Percentiles rank a stretch among this genome's conserved stretches.
Evolutionary conservation across 306 rosid species (phyloP).

Genomic region (Cicer chorassanicum): DNA sequence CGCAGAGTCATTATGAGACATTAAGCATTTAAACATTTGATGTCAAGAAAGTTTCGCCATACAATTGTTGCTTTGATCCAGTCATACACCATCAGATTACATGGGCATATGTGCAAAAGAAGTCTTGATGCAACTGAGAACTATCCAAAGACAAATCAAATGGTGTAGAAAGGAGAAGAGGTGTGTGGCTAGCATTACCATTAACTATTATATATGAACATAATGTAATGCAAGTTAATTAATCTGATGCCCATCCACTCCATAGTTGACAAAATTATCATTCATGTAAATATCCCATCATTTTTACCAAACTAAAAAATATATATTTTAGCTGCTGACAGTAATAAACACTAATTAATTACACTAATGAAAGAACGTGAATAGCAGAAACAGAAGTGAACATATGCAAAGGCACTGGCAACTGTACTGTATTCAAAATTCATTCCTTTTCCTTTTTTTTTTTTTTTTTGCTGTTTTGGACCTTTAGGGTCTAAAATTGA

Average conservation of each 20-base stretch:
- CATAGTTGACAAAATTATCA: slow-evolving; percentile 18
- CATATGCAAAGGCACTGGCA: not conserved
- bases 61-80: slow-evolving; percentile 2
- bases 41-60: slow-evolving; percentile 35
- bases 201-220: slow-evolving; percentile 15
- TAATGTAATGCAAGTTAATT: slow-evolving; percentile 15
- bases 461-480: not conserved
- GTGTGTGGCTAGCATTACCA: slow-evolving; percentile 8
- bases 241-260: slow-evolving; percentile 14
- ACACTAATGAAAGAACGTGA: not conserved
- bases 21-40: slow-evolving; percentile 36
- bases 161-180: slow-evolving; percentile 17
- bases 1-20: slow-evolving; percentile 3
- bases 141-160: slow-evolving; percentile 27
- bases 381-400: no score
- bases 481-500: no score
- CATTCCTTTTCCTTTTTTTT: not conserved
- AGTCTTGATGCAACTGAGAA: slow-evolving; percentile 8
- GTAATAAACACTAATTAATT: slow-evolving; percentile 13
- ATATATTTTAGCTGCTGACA: slow-evolving; percentile 4
- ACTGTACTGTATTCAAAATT: not conserved
- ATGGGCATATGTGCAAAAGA: slow-evolving; percentile 8
- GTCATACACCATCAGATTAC: slow-evolving; percentile 4
- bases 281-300: slow-evolving; percentile 4
- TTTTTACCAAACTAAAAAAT: not conserved